These are phyloP conservation scores for Penicillium robsamsonii DNA, from an alignment of 495 filamentous ascomycete genomes.

Conservation along the genomic window DNA sequence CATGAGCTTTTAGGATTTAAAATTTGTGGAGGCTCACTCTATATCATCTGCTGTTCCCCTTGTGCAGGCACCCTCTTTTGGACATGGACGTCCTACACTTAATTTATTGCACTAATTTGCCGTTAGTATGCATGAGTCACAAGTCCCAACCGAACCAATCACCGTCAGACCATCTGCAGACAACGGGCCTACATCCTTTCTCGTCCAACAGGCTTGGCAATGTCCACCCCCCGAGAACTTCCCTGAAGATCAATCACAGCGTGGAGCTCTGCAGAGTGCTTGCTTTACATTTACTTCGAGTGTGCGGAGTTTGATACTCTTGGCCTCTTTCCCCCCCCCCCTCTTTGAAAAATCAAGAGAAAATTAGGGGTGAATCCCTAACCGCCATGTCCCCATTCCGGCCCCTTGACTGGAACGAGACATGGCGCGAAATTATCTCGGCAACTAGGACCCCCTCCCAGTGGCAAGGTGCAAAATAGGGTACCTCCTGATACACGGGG, in stretches of 20 bases:
- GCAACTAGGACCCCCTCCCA: conserved; percentile 4
- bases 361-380: background rate
- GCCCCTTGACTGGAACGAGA: conserved; percentile 22
- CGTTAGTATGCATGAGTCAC: background rate
- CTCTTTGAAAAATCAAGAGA: background rate
- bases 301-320: background rate
- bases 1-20: background rate
- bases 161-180: background rate
- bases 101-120: conserved; percentile 1
- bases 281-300: background rate
- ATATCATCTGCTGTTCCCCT: background rate
- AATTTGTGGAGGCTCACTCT: background rate
- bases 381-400: conserved; percentile 13
- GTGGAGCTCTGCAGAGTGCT: background rate
- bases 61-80: background rate
- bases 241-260: background rate
- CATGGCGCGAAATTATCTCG: conserved; percentile 17
- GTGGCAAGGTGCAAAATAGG: conserved; percentile 5
- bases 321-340: background rate
- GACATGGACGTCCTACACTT: background rate
- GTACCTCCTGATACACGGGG: conserved; percentile 18
- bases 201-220: conserved; percentile 3
- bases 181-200: background rate
- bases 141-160: conserved; percentile 7
- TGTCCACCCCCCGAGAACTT: background rate